phyloP scores from a whole-genome alignment of 345 rosid genomes.

The Moringa oleifera region DNA sequence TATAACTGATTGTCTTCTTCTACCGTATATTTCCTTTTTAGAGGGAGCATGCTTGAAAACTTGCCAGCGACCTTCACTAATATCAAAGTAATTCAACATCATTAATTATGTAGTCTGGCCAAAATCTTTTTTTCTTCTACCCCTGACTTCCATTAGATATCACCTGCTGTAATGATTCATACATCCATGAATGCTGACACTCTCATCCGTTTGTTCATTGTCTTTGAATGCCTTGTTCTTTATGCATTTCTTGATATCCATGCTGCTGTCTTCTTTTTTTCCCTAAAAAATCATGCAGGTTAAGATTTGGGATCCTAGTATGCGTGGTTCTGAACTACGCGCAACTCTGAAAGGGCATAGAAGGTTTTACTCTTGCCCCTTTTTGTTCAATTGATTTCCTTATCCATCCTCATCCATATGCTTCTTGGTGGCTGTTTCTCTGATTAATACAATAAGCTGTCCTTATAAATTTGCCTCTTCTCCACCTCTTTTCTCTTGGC shows the following conservation, averaged over 20 bases:
- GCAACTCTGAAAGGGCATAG: conserved; percentile 93
- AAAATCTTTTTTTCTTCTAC: too few relatives aligned
- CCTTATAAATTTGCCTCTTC: too few relatives aligned
- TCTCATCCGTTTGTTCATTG: background rate
- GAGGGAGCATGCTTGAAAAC: background rate
- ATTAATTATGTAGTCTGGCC: too few relatives aligned
- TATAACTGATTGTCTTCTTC: conserved; percentile 9
- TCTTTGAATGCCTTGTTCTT: conserved; percentile 10
- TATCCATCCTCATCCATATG: conserved; percentile 1
- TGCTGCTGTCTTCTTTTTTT: conserved; percentile 11
- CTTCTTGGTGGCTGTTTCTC: conserved; percentile 10
- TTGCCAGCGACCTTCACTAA: too few relatives aligned
- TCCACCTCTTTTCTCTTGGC: conserved; percentile 13
- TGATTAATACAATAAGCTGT: background rate
- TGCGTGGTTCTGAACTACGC: conserved; percentile 94
- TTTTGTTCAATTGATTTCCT: background rate
- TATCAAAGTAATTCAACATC: background rate
- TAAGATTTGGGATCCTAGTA: conserved; percentile 98
- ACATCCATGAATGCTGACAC: background rate
- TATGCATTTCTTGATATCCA: conserved; percentile 11
- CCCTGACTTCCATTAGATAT: too few relatives aligned
- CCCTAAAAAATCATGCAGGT: conserved; percentile 48
- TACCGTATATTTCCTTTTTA: conserved; percentile 4
- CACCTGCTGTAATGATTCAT: too few relatives aligned
- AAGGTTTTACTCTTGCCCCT: conserved; percentile 34